Evolutionary conservation across 2,329 filamentous ascomycete genomes (phyloP), one percentile per base, ranked within the genome.

Genomic region (Calonectria naviculata): DNA sequence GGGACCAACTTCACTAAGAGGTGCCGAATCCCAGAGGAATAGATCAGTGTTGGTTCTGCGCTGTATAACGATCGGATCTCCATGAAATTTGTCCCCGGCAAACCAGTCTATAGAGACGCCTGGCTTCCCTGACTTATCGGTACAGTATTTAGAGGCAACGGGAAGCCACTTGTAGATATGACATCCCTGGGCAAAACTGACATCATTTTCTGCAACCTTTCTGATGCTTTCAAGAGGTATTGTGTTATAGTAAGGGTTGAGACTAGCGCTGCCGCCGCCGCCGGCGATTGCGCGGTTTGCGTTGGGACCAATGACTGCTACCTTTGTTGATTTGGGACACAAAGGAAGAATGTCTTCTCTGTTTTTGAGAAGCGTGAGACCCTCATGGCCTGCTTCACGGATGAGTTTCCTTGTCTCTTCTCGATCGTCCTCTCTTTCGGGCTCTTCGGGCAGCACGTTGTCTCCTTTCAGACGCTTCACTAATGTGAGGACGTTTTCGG

Each of bases 11-110:
- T 91, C 85, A 26, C 86, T 85, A 19, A 88, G 80, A 7, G 91
- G 92, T 1, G 90, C 91, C 4, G 91, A 93, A 75, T 93, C 92
- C 91, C 91, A 93, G 2, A 93, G 85, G 84, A 92, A 93, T 1
- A 93, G 86, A 78, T 93, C 91, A 0, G 91, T 93, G 76, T 91
- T 92, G 9, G 84, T 87, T 72, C 91, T 88, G 62, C 87, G 86
- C 78, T 93, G 90, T 3, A 88, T 84, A 19, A 91, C 85, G 1
- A 87, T 84, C 12, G 91, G 89, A 26, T 84, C 80, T 2, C 90
- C 90, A 68, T 89, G 81, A 72, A 93, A 93, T 69, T 88, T 86
- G 73, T 93, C 91, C 6, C 91, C 91, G 17, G 86, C 85, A 76
- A 87, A 93, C 85, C 91, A 93, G 65, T 93, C 90, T 17, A 93